Evolutionary conservation across 495 filamentous ascomycete species (phyloP), one percentile per base, ranked within the genome.

Genomic region (Podospora sp.): DNA sequence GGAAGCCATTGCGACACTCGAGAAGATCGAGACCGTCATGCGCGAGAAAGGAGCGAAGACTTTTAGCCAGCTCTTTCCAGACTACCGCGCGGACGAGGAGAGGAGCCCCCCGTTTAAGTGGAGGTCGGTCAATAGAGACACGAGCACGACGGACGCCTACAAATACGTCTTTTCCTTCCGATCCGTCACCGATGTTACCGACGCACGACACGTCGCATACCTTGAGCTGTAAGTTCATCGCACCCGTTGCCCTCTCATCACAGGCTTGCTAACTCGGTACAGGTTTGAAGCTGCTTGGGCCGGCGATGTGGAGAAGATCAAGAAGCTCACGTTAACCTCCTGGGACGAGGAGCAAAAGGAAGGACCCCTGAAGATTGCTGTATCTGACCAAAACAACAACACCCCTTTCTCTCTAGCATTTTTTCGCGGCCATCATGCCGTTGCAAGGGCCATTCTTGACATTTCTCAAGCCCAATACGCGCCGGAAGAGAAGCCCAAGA

Each of bases 221-320:
- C 21, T 91, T 11, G 80, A 80, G 75, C 66, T 79, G 70, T 83
- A 72, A 80, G 81, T 75, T 12, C 59, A 8, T 56, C 36, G 20
- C 12, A 9, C 6, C 14, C 5, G 33, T 27, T 36, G 49, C 22
- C 2, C 4, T 27, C 29, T 65, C 12, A 18, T 25, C 6, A 12
- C 55, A 33, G 22, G 11, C 12, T 62, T 65, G 22, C 74, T 88
- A 81, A 67, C 62, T 21, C 24, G 25, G 5, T 69, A n/a, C 57
- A 83, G 81, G 14, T 92, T 91, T 63, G 84, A 92, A 72, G 90
- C 90, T 11, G 87, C 86, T 1, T 92, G 89, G 88, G 65, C 61
- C n/a, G 88, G 89, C 3, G 86, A 94, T 69, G 51, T 89, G 1
- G 78, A 83, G 0, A 87, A 78, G 3, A 83, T 89, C 74, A 86